phyloP scores from a whole-genome alignment of 2,329 filamentous ascomycete species.

The Phaeosphaeria sp. region DNA sequence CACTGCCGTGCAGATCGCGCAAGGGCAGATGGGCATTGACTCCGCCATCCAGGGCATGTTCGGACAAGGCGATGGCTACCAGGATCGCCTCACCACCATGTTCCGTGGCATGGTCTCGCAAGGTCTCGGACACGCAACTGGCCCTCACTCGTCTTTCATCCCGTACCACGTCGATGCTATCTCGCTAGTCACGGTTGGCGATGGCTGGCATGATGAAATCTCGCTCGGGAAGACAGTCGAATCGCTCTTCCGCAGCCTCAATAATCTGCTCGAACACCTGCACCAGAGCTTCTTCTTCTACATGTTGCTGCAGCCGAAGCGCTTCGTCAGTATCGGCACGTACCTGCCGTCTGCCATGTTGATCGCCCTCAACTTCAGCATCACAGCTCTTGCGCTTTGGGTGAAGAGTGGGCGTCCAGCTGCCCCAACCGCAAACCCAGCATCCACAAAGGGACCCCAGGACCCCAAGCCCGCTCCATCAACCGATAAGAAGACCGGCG shows the following conservation, averaged over 20 bases:
- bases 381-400: constrained; percentile 96
- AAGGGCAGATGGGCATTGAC: constrained; percentile 89
- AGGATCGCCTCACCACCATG: constrained; percentile 84
- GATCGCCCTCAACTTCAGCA: constrained; percentile 90
- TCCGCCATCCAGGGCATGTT: constrained; percentile 87
- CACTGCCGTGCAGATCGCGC: constrained; percentile 85
- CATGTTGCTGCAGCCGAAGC: constrained; percentile 85
- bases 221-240: constrained; percentile 88
- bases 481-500: not conserved
- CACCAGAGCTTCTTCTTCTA: constrained; percentile 99
- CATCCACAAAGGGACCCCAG: constrained; percentile 26
- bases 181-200: constrained; percentile 86
- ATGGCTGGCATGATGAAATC: constrained; percentile 98
- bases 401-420: constrained; percentile 72
- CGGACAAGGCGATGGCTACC: constrained; percentile 76
- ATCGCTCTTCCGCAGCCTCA: constrained; percentile 89
- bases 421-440: constrained; percentile 27
- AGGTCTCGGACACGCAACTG: constrained; percentile 85
- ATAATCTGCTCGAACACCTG: constrained; percentile 94
- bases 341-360: constrained; percentile 98
- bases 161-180: constrained; percentile 97
- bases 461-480: not conserved
- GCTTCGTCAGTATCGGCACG: constrained; percentile 97
- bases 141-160: constrained; percentile 94
- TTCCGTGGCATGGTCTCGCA: constrained; percentile 92